Evolutionary conservation across 805 yeast species (phyloP), one percentile per base, ranked within the genome.

Genomic region (Metschnikowia lachancei): DNA sequence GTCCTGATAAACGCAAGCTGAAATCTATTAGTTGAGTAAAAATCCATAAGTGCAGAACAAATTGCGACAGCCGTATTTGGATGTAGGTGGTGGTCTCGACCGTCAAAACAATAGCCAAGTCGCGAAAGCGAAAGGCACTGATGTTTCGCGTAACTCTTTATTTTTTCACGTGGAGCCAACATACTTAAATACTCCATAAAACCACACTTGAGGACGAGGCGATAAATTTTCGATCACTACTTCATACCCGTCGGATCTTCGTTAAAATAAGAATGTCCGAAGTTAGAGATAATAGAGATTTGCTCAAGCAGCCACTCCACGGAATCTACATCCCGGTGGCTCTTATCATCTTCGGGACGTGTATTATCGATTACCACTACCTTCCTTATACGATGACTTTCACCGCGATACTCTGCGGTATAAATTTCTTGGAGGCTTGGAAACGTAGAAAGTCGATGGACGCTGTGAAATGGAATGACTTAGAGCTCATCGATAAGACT

Each of bases 401-500:
- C 49, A 61, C 71, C 29, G 65, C 60, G 16, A 52, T 65, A 31
- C 50, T 72, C 17, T 68, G 74, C 46, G 55, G 65, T 9, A 48
- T 57, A 46, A 67, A 69, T 43, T 63, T 61, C 49, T 74, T 47
- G 62, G 78, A 51, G 59, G 75, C 57, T 37, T 76, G 44, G 72
- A 69, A 54, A 49, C 68, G 72, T 44, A 71, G 76, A 48, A 60
- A 65, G 17, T 72, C 83, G 5, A 59, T 85, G 38, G 75, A 74
- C 47, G 49, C 70, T 0, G 74, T 76, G 32, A 73, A 70, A 47
- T 87, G 88, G 82, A 77, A 75, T 40, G 74, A 79, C 13, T 75
- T 85, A 56, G 94, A 86, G 64, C 67, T 87, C 57, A 70, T 80
- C 28, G 94, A 87, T 55, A 85, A 83, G 66, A 87, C 92, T 1